Conservation (phyloP, 176 grass and related monocot genomes). For the Triticum aestivum region DNA sequence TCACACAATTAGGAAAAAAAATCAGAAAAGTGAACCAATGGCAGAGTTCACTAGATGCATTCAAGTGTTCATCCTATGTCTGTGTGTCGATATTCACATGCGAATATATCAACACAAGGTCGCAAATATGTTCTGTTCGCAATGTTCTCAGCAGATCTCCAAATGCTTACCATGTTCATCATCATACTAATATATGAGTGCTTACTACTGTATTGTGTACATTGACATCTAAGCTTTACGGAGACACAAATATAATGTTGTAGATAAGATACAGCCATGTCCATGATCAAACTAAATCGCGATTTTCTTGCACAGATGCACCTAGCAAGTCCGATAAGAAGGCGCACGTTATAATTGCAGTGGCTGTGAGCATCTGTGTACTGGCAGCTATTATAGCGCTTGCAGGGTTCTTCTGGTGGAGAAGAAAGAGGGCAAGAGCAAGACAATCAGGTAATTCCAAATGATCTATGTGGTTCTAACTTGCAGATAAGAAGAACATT, state of each 20-base stretch:
- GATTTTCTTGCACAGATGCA: constrained; percentile 33
- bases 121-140: background rate
- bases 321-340: constrained; percentile 40
- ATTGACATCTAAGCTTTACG: background rate
- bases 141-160: background rate
- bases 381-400: constrained; percentile 30
- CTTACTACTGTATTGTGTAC: too few species aligned
- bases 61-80: background rate
- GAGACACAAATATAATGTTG: background rate
- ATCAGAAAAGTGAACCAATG: background rate
- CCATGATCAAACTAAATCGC: background rate
- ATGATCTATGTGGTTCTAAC: background rate
- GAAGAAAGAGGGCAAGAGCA: constrained; percentile 35
- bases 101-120: background rate
- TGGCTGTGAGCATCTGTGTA: constrained; percentile 33
- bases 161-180: background rate
- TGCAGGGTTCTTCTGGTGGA: constrained; percentile 37
- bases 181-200: too few species aligned
- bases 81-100: background rate
- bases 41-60: background rate
- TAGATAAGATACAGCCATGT: background rate
- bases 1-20: background rate
- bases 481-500: background rate
- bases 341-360: constrained; percentile 4
- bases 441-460: constrained; percentile 39